Base-by-base conservation (phyloP, 164 flowering plant genomes). In the Vitis rupestris region DNA sequence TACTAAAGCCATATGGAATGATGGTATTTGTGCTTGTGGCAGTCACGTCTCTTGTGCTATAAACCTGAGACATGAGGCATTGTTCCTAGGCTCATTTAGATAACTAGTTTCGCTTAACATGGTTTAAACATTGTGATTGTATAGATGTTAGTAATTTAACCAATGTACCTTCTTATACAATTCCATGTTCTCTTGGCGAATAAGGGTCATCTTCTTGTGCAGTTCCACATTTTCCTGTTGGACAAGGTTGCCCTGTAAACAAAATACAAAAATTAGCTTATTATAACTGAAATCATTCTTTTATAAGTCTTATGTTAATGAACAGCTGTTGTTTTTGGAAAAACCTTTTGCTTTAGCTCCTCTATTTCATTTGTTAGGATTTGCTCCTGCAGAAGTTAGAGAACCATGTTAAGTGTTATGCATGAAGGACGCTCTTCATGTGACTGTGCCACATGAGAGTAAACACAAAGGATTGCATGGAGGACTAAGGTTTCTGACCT, bases 141-240 rank as follows among this genome's bases (percentile, higher is more conserved):
- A 3, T 3, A 12, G 49, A 19, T 59, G 30, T 59, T 27, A 27
- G 61, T 59, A 11, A 59, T 59, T 7, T 8, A 27, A 59, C 65
- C 31, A 50, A 31, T 12, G 12, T 82, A 80, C 86, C 86, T 78
- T 80, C 66, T 72, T 70, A 66, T 48, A 53, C 47, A 76, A 27
- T 59, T 71, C 77, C 68, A 60, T 57, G 76, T 76, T 83, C 66
- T 78, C 82, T 66, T 74, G 67, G 53, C 64, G 68, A 52, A 78
- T 60, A 14, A 73, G 52, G 70, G 76, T 80, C 49, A 76, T 67
- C 72, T 78, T 78, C 76, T 70, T 75, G 30, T 50, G 49, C 30
- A 80, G 79, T 61, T 83, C 79, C 62, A 76, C 49, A 68, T 80
- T 83, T 72, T 83, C 83, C 67, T 74, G 77, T 54, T 72, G 76